These are phyloP conservation scores for Hypomyces rosellus DNA, from an alignment of 2,329 filamentous ascomycete species.

Conservation along the genomic window DNA sequence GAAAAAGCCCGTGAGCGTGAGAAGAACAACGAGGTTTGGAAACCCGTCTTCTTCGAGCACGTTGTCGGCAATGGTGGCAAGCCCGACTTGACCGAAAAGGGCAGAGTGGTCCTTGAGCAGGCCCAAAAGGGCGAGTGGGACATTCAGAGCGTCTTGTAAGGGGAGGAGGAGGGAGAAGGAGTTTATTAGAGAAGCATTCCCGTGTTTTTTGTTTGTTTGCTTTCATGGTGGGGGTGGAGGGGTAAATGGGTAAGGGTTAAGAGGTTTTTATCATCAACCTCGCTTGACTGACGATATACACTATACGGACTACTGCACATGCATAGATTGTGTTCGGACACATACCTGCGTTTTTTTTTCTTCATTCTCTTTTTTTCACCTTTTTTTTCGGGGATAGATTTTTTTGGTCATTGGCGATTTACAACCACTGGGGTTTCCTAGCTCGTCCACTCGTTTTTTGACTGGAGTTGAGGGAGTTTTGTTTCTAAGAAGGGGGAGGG, in stretches of 20 bases:
- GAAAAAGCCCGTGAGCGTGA: slow-evolving; percentile 78
- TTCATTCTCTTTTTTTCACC: background rate
- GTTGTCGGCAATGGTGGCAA: slow-evolving; percentile 49
- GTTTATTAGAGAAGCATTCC: background rate
- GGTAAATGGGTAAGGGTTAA: slow-evolving; percentile 1
- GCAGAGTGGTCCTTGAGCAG: slow-evolving; percentile 42
- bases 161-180: too few relatives aligned
- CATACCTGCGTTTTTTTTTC: background rate
- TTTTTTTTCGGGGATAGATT: background rate
- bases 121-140: slow-evolving; percentile 50
- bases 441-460: background rate
- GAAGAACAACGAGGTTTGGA: slow-evolving; percentile 61
- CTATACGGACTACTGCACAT: slow-evolving; percentile 1
- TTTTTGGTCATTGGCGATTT: background rate
- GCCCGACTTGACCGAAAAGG: slow-evolving; percentile 50
- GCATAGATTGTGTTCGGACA: slow-evolving; percentile 12
- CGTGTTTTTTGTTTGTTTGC: background rate
- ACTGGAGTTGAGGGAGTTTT: too few relatives aligned
- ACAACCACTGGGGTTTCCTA: background rate
- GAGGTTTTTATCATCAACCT: background rate
- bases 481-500: too few relatives aligned
- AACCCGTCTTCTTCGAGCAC: slow-evolving; percentile 80
- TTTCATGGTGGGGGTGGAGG: background rate
- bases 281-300: slow-evolving; percentile 6
- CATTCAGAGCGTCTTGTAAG: slow-evolving; percentile 37